phyloP scores from a whole-genome alignment of 1,284 basidiomycete species.

The Thelephora terrestris region DNA sequence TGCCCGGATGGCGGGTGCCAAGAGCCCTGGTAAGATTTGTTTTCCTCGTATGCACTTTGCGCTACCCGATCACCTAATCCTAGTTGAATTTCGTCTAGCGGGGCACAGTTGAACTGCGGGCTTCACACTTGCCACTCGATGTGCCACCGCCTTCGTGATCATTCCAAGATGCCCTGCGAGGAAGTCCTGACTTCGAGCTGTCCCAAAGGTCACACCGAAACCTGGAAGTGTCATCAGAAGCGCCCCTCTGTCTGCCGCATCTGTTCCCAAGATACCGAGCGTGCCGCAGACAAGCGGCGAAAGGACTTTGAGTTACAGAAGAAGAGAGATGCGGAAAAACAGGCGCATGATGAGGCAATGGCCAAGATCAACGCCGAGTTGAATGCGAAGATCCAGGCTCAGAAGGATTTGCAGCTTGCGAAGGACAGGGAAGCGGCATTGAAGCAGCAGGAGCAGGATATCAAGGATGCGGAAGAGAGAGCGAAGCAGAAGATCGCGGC shows the following conservation, averaged over 20 bases:
- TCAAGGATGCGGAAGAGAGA: conserved; percentile 14
- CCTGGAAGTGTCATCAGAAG: conserved; percentile 26
- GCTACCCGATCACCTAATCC: not conserved
- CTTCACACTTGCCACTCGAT: conserved; percentile 41
- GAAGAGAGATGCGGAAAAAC: conserved; percentile 23
- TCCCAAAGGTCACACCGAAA: conserved; percentile 22
- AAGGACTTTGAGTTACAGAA: conserved; percentile 23
- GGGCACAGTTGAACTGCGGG: conserved; percentile 34
- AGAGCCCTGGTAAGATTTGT: conserved; percentile 40
- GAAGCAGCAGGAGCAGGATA: conserved; percentile 24
- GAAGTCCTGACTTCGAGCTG: conserved; percentile 24
- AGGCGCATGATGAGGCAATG: conserved; percentile 22
- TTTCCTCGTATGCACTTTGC: not conserved
- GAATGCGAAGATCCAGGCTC: conserved; percentile 11
- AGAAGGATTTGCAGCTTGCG: conserved; percentile 21
- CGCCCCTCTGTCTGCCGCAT: conserved; percentile 21
- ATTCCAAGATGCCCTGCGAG: conserved; percentile 35
- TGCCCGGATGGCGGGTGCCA: conserved; percentile 55
- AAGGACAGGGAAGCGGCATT: conserved; percentile 21
- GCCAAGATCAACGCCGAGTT: conserved; percentile 24
- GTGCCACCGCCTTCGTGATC: conserved; percentile 43
- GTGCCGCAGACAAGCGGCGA: conserved; percentile 22
- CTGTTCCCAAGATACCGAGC: conserved; percentile 23
- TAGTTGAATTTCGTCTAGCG: conserved; percentile 23
- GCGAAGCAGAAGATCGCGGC: too few relatives aligned